Base-by-base conservation (phyloP, 768 basidiomycete species). In the Lactifluus hygrophoroides region DNA sequence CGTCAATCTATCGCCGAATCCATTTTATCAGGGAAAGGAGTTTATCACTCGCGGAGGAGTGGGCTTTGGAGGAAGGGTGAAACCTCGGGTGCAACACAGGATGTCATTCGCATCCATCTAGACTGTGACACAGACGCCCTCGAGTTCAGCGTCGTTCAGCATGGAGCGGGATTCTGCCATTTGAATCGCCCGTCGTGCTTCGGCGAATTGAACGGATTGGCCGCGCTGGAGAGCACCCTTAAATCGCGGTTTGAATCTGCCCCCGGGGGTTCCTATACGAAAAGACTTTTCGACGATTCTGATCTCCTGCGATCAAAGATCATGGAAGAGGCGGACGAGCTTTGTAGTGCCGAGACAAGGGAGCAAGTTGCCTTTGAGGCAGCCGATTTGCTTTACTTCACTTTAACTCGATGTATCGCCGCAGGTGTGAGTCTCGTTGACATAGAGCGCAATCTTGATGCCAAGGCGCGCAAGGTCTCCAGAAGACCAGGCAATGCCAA, bases 31-130 rank as follows among this genome's bases (percentile, higher is more conserved):
- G 92, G 93, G 27, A 86, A 85, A 68, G 96, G 96, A 16, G 86
- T 95, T 13, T 99, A 99, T 69, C 94, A 97, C 69, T 97, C 94
- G 19, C 84, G 96, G 60, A 93, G 90, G 69, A 91, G 95, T 67
- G 94, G 94, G 16, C 75, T 98, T 32, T 99, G 96, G 96, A 77
- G 88, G 51, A 99, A 99, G 69, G 96, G 96, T 16, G 94, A 92
- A 73, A 94, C 94, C 0, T 94, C 92, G 16, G 95, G 95, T 14
- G 88, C 95, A 16, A 90, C 88, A 3, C 96, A 99, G 67, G 82
- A 90, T 17, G 81, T 99, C 55, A 73, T 91, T 30, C 78, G 80
- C 65, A 91, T 99, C 66, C 81, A 83, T 28, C 69, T 84, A 21
- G 96, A 99, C 71, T 99, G 96, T 70, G 96, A 99, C 72, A 80